Conservation (phyloP, 169 alveolate genomes). For the Plasmodium cynomolgi region DNA sequence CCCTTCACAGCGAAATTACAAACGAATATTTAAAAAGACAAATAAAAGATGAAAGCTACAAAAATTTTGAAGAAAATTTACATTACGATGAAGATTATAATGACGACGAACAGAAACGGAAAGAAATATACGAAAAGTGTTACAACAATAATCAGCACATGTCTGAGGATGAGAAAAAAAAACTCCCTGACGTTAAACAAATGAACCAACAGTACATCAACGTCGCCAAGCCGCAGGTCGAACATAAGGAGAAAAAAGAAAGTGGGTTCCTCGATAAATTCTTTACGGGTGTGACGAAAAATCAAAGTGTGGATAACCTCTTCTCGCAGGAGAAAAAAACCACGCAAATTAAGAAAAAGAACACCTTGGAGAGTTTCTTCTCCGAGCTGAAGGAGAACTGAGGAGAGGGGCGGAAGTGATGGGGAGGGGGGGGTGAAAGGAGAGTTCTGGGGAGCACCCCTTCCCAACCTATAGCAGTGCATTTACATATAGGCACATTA, state of each 20-base stretch:
- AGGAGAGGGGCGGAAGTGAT: background rate
- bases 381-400: slow-evolving; percentile 64
- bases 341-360: slow-evolving; percentile 66
- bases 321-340: slow-evolving; percentile 68
- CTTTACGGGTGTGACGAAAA: slow-evolving; percentile 74
- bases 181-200: background rate
- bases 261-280: slow-evolving; percentile 61
- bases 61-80: slow-evolving; percentile 31
- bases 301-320: slow-evolving; percentile 44
- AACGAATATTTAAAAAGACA: slow-evolving; percentile 75
- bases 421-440: background rate
- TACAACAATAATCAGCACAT: slow-evolving; percentile 8
- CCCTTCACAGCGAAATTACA: slow-evolving; percentile 75
- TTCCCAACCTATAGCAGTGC: background rate
- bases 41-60: slow-evolving; percentile 56
- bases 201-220: background rate
- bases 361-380: slow-evolving; percentile 49
- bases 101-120: slow-evolving; percentile 47
- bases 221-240: background rate
- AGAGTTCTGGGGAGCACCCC: background rate
- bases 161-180: slow-evolving; percentile 43
- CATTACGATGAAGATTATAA: slow-evolving; percentile 52
- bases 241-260: slow-evolving; percentile 52
- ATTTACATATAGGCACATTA: background rate
- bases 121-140: slow-evolving; percentile 56